Percentiles rank a stretch among this genome's conserved stretches.
Evolutionary conservation across 805 yeast species (phyloP).

Genomic region (Metschnikowia rubicola): DNA sequence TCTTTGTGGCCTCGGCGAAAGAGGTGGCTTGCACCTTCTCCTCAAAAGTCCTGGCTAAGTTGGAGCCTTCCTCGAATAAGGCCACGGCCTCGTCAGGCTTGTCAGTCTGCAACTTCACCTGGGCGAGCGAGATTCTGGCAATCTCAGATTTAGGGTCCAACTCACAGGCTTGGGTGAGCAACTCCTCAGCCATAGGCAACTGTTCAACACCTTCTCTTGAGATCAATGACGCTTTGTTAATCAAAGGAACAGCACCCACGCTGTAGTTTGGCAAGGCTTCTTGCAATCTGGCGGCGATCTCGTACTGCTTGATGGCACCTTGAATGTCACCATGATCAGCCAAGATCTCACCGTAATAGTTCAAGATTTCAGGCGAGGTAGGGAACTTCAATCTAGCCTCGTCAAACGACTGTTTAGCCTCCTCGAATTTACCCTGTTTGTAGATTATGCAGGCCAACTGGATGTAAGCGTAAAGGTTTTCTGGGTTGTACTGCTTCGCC

Average conservation of each 20-base stretch:
- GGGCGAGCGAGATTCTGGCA: conserved; percentile 89
- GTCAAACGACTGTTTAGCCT: conserved; percentile 63
- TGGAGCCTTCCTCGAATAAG: conserved; percentile 79
- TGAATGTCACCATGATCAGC: conserved; percentile 72
- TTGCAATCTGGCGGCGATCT: conserved; percentile 81
- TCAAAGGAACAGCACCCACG: conserved; percentile 84
- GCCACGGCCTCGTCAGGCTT: conserved; percentile 76
- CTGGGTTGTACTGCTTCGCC: conserved; percentile 69
- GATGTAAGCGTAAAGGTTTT: conserved; percentile 79
- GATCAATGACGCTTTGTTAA: conserved; percentile 80
- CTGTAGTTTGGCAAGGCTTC: conserved; percentile 61
- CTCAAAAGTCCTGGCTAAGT: conserved; percentile 75
- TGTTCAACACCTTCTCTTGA: conserved; percentile 51
- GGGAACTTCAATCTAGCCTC: conserved; percentile 75
- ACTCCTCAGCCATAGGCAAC: conserved; percentile 53
- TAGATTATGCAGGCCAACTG: conserved; percentile 91
- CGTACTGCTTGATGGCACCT: conserved; percentile 80
- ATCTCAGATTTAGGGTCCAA: conserved; percentile 87
- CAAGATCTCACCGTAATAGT: conserved; percentile 91
- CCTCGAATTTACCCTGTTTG: conserved; percentile 62
- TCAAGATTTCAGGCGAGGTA: conserved; percentile 86
- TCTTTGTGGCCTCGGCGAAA: conserved; percentile 87
- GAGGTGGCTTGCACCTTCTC: conserved; percentile 90
- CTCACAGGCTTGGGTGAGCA: conserved; percentile 71
- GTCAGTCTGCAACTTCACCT: conserved; percentile 80